These are phyloP conservation scores for Fusarium paranaense DNA, from an alignment of 2,329 filamentous ascomycete species.

Conservation along the genomic window DNA sequence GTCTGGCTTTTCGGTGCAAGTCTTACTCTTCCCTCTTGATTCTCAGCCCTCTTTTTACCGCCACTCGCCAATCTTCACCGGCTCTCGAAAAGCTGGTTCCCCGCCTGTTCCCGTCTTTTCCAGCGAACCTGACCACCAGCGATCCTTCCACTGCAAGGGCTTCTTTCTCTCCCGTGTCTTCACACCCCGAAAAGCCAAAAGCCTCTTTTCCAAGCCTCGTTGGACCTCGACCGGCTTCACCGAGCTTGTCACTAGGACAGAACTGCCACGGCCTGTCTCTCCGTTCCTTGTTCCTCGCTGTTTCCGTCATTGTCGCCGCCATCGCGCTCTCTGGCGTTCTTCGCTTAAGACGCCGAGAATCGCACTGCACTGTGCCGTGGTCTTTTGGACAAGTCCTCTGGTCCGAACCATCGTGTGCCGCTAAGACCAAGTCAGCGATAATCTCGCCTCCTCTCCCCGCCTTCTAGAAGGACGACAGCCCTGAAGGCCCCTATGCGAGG, in stretches of 20 bases:
- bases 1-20: slow-evolving; percentile 8
- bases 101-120: slow-evolving; percentile 33
- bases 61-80: slow-evolving; percentile 35
- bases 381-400: slow-evolving; percentile 9
- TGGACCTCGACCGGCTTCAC: slow-evolving; percentile 24
- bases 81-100: slow-evolving; percentile 23
- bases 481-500: slow-evolving; percentile 44
- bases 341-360: neutral
- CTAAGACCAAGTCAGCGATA: slow-evolving; percentile 24
- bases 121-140: slow-evolving; percentile 10
- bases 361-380: neutral
- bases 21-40: slow-evolving; percentile 4
- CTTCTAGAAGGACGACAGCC: slow-evolving; percentile 43
- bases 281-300: slow-evolving; percentile 3
- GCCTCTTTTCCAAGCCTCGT: slow-evolving; percentile 20
- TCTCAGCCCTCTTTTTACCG: slow-evolving; percentile 22
- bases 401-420: slow-evolving; percentile 23
- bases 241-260: slow-evolving; percentile 17
- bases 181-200: slow-evolving; percentile 9
- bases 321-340: neutral
- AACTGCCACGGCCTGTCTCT: neutral
- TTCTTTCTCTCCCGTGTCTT: slow-evolving; percentile 4
- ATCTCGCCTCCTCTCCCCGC: slow-evolving; percentile 34
- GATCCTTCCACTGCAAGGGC: slow-evolving; percentile 17
- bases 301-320: slow-evolving; percentile 21